Conservation (phyloP, 2,329 filamentous ascomycete genomes). For the Nemania sp. region DNA sequence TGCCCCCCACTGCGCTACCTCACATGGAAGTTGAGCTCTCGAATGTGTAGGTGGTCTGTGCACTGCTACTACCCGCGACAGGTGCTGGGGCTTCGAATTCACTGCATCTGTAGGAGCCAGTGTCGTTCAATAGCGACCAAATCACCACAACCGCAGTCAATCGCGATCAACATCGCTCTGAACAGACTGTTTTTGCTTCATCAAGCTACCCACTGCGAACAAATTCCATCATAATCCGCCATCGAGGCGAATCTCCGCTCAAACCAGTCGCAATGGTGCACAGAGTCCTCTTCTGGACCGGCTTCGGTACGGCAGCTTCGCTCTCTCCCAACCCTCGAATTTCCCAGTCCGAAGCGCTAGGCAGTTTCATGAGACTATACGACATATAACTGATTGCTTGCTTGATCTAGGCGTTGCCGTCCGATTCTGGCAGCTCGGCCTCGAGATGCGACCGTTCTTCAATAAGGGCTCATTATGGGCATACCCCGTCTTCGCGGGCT, state of each 20-base stretch:
- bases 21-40: background rate
- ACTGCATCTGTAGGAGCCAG: background rate
- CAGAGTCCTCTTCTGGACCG: slow-evolving; percentile 79
- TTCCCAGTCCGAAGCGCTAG: background rate
- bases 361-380: background rate
- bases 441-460: slow-evolving; percentile 97
- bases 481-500: slow-evolving; percentile 84
- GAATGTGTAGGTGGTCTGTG: background rate
- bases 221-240: slow-evolving; percentile 21
- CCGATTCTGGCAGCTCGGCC: slow-evolving; percentile 94
- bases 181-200: slow-evolving; percentile 10
- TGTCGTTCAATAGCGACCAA: background rate
- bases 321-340: background rate
- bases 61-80: background rate
- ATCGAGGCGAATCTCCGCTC: slow-evolving; percentile 30
- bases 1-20: too few relatives aligned
- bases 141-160: slow-evolving; percentile 13
- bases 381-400: slow-evolving; percentile 27
- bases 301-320: slow-evolving; percentile 74
- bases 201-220: slow-evolving; percentile 16
- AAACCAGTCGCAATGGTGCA: slow-evolving; percentile 54
- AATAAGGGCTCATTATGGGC: slow-evolving; percentile 82
- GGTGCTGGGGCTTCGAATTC: background rate
- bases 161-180: slow-evolving; percentile 15
- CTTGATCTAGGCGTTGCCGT: slow-evolving; percentile 74